Percentiles rank a stretch among this genome's conserved stretches.
Conservation (phyloP, 1,139 yeast species). For the Pichia sp. region DNA sequence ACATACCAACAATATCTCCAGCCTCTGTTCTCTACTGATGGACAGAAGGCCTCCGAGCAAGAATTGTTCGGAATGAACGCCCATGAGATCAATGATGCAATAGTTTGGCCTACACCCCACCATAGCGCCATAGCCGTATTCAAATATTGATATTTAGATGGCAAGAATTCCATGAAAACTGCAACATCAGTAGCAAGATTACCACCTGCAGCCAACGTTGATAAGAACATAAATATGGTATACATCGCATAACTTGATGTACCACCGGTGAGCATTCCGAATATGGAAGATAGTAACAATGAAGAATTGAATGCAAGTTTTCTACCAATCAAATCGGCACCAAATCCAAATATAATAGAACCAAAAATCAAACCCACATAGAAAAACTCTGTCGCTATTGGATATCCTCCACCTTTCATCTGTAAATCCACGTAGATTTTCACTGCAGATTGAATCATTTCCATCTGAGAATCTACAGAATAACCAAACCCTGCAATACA, state of each 20-base stretch:
- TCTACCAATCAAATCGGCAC: conserved; percentile 55
- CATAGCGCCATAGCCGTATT: conserved; percentile 50
- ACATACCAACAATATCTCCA: conserved; percentile 55
- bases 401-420: conserved; percentile 29
- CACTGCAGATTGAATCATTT: conserved; percentile 39
- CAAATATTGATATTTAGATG: conserved; percentile 45
- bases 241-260: conserved; percentile 36
- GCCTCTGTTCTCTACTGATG: conserved; percentile 42
- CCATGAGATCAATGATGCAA: conserved; percentile 48
- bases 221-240: conserved; percentile 40
- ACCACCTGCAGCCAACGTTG: conserved; percentile 49
- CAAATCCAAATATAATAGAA: conserved; percentile 49
- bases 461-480: conserved; percentile 54
- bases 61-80: conserved; percentile 45
- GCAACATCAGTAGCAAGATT: conserved; percentile 55
- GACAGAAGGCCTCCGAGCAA: conserved; percentile 40
- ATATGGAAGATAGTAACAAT: conserved; percentile 41
- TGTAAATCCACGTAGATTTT: conserved; percentile 35
- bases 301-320: conserved; percentile 49
- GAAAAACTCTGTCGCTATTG: conserved; percentile 29
- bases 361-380: conserved; percentile 48
- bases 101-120: conserved; percentile 60
- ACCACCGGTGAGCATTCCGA: conserved; percentile 48
- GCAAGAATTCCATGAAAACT: conserved; percentile 52
- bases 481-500: conserved; percentile 55